Conservation (phyloP, 768 basidiomycete species). For the Mycena haematopus region DNA sequence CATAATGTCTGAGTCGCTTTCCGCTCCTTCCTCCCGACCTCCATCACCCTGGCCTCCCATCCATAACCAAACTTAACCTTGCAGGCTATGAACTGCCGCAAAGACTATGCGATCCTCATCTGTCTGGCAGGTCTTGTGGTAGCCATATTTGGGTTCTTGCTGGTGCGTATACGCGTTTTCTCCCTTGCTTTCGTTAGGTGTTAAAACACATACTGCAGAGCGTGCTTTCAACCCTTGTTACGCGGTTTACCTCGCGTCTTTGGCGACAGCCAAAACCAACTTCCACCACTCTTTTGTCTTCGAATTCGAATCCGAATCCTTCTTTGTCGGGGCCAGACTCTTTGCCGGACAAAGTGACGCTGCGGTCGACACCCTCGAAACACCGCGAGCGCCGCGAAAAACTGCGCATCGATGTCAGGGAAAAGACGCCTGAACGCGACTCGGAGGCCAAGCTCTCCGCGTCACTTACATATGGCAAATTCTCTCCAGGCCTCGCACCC, state of each 20-base stretch:
- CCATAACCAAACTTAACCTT: background rate
- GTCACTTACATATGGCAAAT: background rate
- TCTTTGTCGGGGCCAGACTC: background rate
- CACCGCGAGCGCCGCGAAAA: background rate
- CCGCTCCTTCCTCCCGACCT: background rate
- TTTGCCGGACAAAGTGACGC: background rate
- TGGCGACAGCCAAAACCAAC: conserved; percentile 12
- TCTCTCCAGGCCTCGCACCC: background rate
- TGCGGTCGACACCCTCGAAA: background rate
- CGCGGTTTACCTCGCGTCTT: background rate
- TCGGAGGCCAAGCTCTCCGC: background rate
- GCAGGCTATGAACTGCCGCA: conserved; percentile 10
- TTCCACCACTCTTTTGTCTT: conserved; percentile 16
- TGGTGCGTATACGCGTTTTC: conserved; percentile 9
- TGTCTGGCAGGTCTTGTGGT: conserved; percentile 5
- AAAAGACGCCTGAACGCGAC: background rate
- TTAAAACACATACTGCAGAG: conserved; percentile 10
- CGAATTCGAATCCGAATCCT: background rate
- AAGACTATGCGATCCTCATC: conserved; percentile 3
- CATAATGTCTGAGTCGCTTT: background rate
- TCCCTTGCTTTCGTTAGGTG: background rate
- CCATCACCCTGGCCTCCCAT: conserved; percentile 15
- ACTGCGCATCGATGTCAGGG: conserved; percentile 5
- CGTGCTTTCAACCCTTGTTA: conserved; percentile 13
- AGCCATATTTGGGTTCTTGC: conserved; percentile 17